Base-by-base conservation (phyloP, 2,329 filamentous ascomycete genomes). In the Cercospora sp. region DNA sequence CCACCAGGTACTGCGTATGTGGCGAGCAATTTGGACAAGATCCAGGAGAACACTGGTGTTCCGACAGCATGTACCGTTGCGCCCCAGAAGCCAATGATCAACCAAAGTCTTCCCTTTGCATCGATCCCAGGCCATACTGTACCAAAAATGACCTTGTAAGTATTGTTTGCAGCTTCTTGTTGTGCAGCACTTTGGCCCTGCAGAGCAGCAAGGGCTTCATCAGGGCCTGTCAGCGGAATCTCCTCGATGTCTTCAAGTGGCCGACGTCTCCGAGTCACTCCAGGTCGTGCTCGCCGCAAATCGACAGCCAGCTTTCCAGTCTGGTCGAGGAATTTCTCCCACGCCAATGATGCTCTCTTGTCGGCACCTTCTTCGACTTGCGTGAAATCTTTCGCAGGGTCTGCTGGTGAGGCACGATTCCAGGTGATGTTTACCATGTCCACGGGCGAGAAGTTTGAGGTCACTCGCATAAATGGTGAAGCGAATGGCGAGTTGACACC, bases 41-140 rank as follows among this genome's bases (percentile, higher is more conserved):
- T 83, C 76, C 86, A 93, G 0, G 92, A 90, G 73, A 97, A 97
- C 0, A 87, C 81, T 0, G 93, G 91, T 0, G 90, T 91, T 28
- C 87, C 84, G 3, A 84, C 86, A 3, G 91, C 90, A 58, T 91
- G 88, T 0, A 90, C 73, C 0, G 90, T 73, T 31, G 90, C 88
- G 55, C 86, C 83, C 0, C 86, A n/a, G 9, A 92, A 79, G 1
- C 89, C 92, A 1, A 86, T 64, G 0, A 90, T 30, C 0, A 96
- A 80, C 12, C 86, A 77, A 0, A 85, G 1, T 1, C 85, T 87
- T 12, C 89, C 83, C 6, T 71, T 79, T 62, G 73, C 75, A 0
- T 82, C 80, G 0, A 97, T 80, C 0, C 80, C 83, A 0, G 91
- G 90, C 87, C 91, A 91, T 0, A 97, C 83, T 0, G 91, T 93